Base-by-base conservation (phyloP, 805 yeast species). In the Kodamaea restingae region DNA sequence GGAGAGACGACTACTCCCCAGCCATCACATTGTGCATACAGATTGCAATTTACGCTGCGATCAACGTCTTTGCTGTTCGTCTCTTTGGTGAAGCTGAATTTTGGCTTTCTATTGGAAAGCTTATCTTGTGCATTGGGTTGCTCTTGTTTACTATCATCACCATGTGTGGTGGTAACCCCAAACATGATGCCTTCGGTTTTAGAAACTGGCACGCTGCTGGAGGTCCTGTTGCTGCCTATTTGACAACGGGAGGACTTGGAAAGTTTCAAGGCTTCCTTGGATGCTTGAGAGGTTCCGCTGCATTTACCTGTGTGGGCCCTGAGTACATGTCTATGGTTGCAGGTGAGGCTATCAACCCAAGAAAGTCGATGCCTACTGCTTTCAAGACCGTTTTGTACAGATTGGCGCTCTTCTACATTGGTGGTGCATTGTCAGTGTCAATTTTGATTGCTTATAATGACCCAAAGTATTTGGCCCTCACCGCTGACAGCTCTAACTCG, bases 311-410 rank as follows among this genome's bases (percentile, higher is more conserved):
- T 38, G 50, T 55, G 32, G 47, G 53, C 29, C 86, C 86, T 11
- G 87, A 81, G 61, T 65, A 81, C 51, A 50, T 56, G 39, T 72
- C 73, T 5, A 59, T 74, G 37, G 69, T 79, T 26, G 73, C 79
- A 15, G 73, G 80, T 18, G 87, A 80, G 58, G 71, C 78, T 41
- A 61, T 66, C 41, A 71, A 71, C 47, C 84, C 84, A 41, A 69
- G 86, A 57, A 65, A 73, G 50, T 76, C 75, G 43, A 69, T 81
- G 37, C 78, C 83, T 17, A 79, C 78, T 55, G 86, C 86, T 15
- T 70, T 84, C 25, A 67, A 63, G 35, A 69, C 81, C 49, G 77
- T 78, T 43, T 67, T 81, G 41, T 79, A 74, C 66, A 55, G 76
- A 67, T 57, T 69, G 53, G 63, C 59, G 1, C 61, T 64, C 45